phyloP scores from a whole-genome alignment of 352 stramenopile species.

The Globisporangium rhizosaccharum region DNA sequence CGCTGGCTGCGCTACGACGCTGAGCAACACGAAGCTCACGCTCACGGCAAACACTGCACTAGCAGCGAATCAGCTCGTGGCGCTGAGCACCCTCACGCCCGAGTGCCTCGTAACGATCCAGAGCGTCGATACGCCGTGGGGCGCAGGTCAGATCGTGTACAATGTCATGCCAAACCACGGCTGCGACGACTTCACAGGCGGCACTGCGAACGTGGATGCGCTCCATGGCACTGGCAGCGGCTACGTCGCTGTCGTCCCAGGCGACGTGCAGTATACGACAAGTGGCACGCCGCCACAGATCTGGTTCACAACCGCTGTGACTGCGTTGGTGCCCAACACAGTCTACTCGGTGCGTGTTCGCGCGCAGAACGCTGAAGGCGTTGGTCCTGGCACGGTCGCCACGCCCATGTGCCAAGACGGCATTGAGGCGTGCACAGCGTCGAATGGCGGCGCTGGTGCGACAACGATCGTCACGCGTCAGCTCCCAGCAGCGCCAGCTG shows the following conservation, averaged over 20 bases:
- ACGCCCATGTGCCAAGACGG: conserved; percentile 84
- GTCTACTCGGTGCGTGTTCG: conserved; percentile 81
- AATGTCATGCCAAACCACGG: conserved; percentile 41
- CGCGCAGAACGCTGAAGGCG: conserved; percentile 81
- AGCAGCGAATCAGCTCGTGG: conserved; percentile 29
- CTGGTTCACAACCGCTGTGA: conserved; percentile 24
- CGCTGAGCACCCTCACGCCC: conserved; percentile 35
- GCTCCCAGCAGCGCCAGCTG: conserved; percentile 36
- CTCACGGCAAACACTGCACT: conserved; percentile 30
- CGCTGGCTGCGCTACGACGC: conserved; percentile 32
- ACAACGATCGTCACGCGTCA: conserved; percentile 49
- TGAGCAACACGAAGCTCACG: conserved; percentile 33
- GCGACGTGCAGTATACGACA: conserved; percentile 6
- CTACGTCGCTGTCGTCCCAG: conserved; percentile 27
- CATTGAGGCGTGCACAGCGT: conserved; percentile 72
- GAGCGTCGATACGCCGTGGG: conserved; percentile 34
- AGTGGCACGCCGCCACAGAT: conserved; percentile 4
- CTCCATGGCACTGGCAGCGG: conserved; percentile 44
- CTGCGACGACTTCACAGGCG: conserved; percentile 51
- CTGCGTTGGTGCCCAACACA: conserved; percentile 34
- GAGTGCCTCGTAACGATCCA: conserved; percentile 47
- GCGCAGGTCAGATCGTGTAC: conserved; percentile 31
- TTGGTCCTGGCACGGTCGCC: conserved; percentile 49
- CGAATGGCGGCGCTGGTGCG: background rate
- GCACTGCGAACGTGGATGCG: conserved; percentile 27